Evolutionary conservation across 2,329 filamentous ascomycete genomes (phyloP), one percentile per base, ranked within the genome.

Genomic region (Cyanodermella asteris): DNA sequence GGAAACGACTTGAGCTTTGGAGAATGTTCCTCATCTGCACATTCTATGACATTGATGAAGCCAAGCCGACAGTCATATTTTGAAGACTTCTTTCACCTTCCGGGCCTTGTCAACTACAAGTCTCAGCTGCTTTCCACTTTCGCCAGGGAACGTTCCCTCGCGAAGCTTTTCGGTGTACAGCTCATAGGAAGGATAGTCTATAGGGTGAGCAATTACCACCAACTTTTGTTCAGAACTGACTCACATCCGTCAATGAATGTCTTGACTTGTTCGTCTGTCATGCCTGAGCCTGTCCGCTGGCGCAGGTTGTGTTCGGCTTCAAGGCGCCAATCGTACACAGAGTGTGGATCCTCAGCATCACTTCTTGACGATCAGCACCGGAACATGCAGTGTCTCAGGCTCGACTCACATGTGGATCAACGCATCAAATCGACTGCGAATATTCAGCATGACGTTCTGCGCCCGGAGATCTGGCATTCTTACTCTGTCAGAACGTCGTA

Each of bases 291-390:
- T 34, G 63, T 73, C 13, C 58, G 49, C 6, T 53, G 53, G 13
- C 74, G 63, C 38, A 91, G 55, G 30, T 62, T 62, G 23, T 62
- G 61, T 49, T 91, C 81, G 49, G 91, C 78, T 50, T 91, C 59
- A 36, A 70, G 53, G 9, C 81, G 66, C 82, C 82, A 91, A 32
- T 61, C 63, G 39, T 91, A 91, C 26, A 91, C 82, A 41, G 69
- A 82, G 25, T 57, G 55, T 4, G 66, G 58, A 35, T 87, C 56
- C 36, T 74, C 62, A 5, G 81, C 74, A 39, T 91, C 71, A 28
- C 55, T 59, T 22, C 9, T 27, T 22, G n/a, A 22, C 16, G 15
- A 20, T 10, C 19, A 21, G 22, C 15, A 8, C 7, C 23, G 18
- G 7, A 17, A 18, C 10, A 24, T 8, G 14, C 21, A 13, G 13